phyloP scores from a whole-genome alignment of 768 basidiomycete genomes.

The Suillus spraguei region DNA sequence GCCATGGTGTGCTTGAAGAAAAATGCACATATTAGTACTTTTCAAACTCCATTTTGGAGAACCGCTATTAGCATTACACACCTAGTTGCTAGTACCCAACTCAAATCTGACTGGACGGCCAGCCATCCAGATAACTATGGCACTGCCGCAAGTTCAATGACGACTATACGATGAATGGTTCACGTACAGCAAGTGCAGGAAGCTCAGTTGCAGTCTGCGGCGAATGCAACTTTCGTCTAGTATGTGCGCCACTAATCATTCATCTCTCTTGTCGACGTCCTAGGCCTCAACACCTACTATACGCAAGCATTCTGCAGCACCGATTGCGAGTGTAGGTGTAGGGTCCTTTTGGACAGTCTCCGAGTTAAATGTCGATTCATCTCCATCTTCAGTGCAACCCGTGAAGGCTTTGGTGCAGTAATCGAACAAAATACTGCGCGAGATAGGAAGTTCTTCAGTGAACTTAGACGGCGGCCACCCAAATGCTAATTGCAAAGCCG shows the following conservation, averaged over 20 bases:
- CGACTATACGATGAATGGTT: not conserved
- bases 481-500: conserved; percentile 4
- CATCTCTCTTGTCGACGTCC: not conserved
- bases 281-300: not conserved
- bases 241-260: not conserved
- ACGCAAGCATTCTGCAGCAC: not conserved
- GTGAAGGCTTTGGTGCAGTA: not conserved
- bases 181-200: not conserved
- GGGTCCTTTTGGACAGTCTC: not conserved
- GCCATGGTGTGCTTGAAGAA: no score
- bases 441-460: not conserved
- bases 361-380: not conserved
- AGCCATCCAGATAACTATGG: not conserved
- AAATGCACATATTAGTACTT: not conserved
- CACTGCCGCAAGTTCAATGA: no score
- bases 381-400: not conserved
- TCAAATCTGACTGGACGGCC: not conserved
- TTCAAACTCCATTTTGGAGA: not conserved
- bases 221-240: not conserved
- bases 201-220: not conserved
- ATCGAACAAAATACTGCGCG: not conserved
- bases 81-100: not conserved
- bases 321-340: not conserved
- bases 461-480: not conserved
- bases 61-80: not conserved